These are phyloP conservation scores for Paratinospora sagittata DNA, from an alignment of 164 flowering plant genomes.

Conservation along the genomic window DNA sequence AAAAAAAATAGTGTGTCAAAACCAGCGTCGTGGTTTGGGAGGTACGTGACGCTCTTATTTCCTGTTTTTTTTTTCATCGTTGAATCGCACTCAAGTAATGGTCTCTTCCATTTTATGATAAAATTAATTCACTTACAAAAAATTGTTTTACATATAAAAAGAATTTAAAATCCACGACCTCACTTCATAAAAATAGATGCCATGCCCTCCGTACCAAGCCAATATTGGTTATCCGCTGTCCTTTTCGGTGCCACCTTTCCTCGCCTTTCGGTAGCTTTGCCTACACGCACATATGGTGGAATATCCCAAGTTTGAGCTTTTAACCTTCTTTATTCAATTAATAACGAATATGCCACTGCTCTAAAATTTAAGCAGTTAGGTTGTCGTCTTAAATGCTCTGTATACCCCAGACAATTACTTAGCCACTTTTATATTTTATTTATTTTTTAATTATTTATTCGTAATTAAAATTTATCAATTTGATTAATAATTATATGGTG, in stretches of 20 bases:
- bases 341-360: slow-evolving; percentile 6
- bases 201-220: too few relatives aligned
- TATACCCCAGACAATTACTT: background rate
- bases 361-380: background rate
- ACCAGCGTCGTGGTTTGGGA: slow-evolving; percentile 5
- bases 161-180: too few relatives aligned
- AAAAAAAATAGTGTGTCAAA: too few relatives aligned
- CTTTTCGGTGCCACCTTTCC: slow-evolving; percentile 22
- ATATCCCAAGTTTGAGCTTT: background rate
- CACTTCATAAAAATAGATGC: too few relatives aligned
- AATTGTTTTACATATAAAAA: too few relatives aligned
- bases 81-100: too few relatives aligned
- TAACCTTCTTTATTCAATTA: background rate
- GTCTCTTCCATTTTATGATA: too few relatives aligned
- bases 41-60: slow-evolving; percentile 21
- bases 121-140: too few relatives aligned
- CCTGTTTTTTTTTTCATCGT: too few relatives aligned
- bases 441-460: background rate
- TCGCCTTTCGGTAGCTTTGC: slow-evolving; percentile 32
- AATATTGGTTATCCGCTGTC: slow-evolving; percentile 31
- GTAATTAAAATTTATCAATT: background rate
- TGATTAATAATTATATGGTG: background rate
- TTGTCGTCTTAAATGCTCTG: background rate
- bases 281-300: slow-evolving; percentile 25
- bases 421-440: background rate